Evolutionary conservation across 1,284 basidiomycete genomes (phyloP).

Genomic region (Athelia sp.): DNA sequence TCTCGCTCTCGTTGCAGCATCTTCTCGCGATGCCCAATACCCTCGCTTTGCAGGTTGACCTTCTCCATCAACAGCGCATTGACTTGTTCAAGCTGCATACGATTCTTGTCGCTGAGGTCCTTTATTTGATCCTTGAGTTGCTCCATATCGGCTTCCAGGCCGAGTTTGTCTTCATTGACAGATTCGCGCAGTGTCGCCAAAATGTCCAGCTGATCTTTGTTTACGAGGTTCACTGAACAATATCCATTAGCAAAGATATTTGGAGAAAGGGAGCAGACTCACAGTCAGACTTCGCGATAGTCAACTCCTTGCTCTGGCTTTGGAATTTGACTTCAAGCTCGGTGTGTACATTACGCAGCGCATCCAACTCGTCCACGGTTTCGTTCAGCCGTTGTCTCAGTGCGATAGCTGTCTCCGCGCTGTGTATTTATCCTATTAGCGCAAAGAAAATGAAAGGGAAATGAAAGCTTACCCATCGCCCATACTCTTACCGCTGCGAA

Average conservation of each 20-base stretch:
- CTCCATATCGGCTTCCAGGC: slow-evolving; percentile 65
- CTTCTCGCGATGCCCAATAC: slow-evolving; percentile 79
- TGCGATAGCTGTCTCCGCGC: slow-evolving; percentile 83
- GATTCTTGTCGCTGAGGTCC: slow-evolving; percentile 77
- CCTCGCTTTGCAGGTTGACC: slow-evolving; percentile 83
- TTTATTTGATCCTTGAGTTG: slow-evolving; percentile 66
- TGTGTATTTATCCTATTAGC: slow-evolving; percentile 24
- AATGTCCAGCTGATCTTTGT: slow-evolving; percentile 83
- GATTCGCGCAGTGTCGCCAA: slow-evolving; percentile 80
- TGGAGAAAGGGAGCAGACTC: slow-evolving; percentile 23
- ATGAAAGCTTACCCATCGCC: slow-evolving; percentile 67
- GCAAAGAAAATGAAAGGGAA: slow-evolving; percentile 3
- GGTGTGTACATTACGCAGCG: slow-evolving; percentile 60
- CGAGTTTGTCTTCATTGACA: slow-evolving; percentile 82
- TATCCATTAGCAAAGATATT: slow-evolving; percentile 2
- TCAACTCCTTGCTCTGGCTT: slow-evolving; percentile 65
- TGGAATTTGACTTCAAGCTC: slow-evolving; percentile 74
- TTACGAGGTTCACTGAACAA: slow-evolving; percentile 69
- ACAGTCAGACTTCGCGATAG: slow-evolving; percentile 85
- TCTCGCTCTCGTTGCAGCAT: slow-evolving; percentile 79
- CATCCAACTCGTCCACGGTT: slow-evolving; percentile 79
- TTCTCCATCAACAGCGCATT: slow-evolving; percentile 87
- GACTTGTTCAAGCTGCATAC: slow-evolving; percentile 90
- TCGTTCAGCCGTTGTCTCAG: slow-evolving; percentile 86
- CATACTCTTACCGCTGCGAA: slow-evolving; percentile 76